Percentiles rank a stretch among this genome's conserved stretches.
These are phyloP conservation scores for Colletotrichum truncatum DNA, from an alignment of 2,329 filamentous ascomycete species.

Conservation along the genomic window DNA sequence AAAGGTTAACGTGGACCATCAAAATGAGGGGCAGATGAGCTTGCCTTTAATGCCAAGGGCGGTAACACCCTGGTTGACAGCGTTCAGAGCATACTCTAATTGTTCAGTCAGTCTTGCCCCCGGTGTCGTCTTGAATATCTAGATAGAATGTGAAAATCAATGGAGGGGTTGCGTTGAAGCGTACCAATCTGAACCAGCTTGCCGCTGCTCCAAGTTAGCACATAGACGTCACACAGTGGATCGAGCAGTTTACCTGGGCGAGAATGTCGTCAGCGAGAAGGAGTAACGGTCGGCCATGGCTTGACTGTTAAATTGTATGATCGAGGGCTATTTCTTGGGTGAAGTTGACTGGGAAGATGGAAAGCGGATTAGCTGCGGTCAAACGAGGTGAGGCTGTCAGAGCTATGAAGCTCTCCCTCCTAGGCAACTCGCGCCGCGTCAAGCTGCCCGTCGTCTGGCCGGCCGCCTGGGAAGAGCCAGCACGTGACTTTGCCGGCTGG, in stretches of 20 bases:
- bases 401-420: conserved; percentile 32
- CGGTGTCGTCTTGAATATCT: too few species aligned
- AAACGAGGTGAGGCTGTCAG: conserved; percentile 31
- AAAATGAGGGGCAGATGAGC: conserved; percentile 29
- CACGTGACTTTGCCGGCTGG: conserved; percentile 14
- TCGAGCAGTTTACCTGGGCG: conserved; percentile 81
- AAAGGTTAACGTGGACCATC: conserved; percentile 33
- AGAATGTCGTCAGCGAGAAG: conserved; percentile 99
- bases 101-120: conserved; percentile 22
- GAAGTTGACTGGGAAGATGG: conserved; percentile 14
- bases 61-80: conserved; percentile 98
- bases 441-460: conserved; percentile 28
- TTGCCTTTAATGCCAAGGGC: conserved; percentile 97
- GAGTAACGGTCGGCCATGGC: conserved; percentile 98
- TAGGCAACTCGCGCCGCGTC: conserved; percentile 35
- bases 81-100: conserved; percentile 97
- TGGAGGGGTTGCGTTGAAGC: conserved; percentile 29
- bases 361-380: conserved; percentile 24
- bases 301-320: conserved; percentile 29
- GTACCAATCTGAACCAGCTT: conserved; percentile 97
- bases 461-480: not conserved
- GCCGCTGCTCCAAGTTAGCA: conserved; percentile 67
- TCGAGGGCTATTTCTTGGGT: not conserved
- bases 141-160: not conserved
- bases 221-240: conserved; percentile 26